Conservation (phyloP, 169 alveolate genomes). For the Plasmodium yoelii region DNA sequence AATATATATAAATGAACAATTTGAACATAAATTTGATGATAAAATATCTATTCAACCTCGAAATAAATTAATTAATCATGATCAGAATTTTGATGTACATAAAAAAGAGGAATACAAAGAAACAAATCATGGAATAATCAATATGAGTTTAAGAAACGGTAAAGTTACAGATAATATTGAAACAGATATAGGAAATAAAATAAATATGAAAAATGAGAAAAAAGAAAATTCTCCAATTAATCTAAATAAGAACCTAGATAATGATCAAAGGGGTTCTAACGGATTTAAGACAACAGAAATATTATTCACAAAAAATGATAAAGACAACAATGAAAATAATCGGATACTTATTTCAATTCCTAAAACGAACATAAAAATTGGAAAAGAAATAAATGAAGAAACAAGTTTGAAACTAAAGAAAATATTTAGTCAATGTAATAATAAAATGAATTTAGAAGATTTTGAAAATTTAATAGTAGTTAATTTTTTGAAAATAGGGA, state of each 20-base stretch:
- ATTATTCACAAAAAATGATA: not conserved
- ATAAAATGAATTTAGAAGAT: conserved; percentile 53
- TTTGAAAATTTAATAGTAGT: conserved; percentile 52
- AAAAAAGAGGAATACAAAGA: not conserved
- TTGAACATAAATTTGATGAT: too few relatives aligned
- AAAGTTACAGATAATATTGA: too few relatives aligned
- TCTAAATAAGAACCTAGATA: too few relatives aligned
- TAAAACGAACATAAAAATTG: conserved; percentile 30
- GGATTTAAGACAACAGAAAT: too few relatives aligned
- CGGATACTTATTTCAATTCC: conserved; percentile 36
- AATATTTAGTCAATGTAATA: conserved; percentile 38
- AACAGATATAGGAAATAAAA: too few relatives aligned
- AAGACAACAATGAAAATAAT: not conserved
- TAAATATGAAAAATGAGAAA: too few relatives aligned
- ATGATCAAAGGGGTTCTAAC: too few relatives aligned
- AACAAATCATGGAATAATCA: not conserved
- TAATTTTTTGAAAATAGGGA: conserved; percentile 71
- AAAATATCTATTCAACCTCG: too few relatives aligned
- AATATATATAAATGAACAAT: too few relatives aligned
- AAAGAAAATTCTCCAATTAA: too few relatives aligned
- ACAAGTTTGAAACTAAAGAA: conserved; percentile 37
- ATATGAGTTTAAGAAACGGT: not conserved
- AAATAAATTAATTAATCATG: not conserved
- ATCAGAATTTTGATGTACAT: not conserved
- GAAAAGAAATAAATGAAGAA: conserved; percentile 24